Conservation (phyloP, 1,284 basidiomycete species). For the Microbotryum saponariae region DNA sequence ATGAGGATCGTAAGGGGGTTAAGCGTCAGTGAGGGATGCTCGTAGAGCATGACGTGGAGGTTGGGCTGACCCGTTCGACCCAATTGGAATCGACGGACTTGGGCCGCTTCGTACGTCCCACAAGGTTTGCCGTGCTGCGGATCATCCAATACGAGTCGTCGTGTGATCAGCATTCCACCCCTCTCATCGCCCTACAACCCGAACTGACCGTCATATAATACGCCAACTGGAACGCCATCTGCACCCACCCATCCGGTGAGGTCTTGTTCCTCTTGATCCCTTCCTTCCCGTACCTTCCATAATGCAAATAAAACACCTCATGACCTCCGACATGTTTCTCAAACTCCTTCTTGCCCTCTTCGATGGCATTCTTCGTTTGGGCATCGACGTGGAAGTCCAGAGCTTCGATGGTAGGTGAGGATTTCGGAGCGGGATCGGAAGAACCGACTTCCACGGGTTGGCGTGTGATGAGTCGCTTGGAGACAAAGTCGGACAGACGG, state of each 20-base stretch:
- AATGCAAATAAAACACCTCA: constrained; percentile 58
- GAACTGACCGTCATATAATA: constrained; percentile 49
- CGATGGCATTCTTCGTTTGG: constrained; percentile 49
- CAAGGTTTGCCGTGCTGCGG: constrained; percentile 1
- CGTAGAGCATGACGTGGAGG: no score
- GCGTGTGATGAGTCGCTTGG: constrained; percentile 52
- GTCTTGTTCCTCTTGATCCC: constrained; percentile 78
- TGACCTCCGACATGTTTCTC: constrained; percentile 59
- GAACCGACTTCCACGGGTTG: constrained; percentile 37
- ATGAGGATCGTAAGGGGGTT: no score
- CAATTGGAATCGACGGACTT: constrained; percentile 72
- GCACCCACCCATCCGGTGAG: constrained; percentile 86
- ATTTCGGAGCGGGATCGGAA: constrained; percentile 47
- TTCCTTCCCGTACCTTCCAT: constrained; percentile 67
- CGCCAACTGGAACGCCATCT: constrained; percentile 79
- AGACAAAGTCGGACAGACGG: constrained; percentile 62
- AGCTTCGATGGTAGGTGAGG: constrained; percentile 45
- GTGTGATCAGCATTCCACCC: constrained; percentile 40
- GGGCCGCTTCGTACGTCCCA: constrained; percentile 74
- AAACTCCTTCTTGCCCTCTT: constrained; percentile 53
- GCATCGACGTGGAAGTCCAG: constrained; percentile 61
- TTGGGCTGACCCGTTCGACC: constrained; percentile 54
- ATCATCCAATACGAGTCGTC: constrained; percentile 4
- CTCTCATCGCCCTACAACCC: no score
- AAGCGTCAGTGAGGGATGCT: no score